Conservation (phyloP, 345 rosid genomes). For the Arabis alpina region DNA sequence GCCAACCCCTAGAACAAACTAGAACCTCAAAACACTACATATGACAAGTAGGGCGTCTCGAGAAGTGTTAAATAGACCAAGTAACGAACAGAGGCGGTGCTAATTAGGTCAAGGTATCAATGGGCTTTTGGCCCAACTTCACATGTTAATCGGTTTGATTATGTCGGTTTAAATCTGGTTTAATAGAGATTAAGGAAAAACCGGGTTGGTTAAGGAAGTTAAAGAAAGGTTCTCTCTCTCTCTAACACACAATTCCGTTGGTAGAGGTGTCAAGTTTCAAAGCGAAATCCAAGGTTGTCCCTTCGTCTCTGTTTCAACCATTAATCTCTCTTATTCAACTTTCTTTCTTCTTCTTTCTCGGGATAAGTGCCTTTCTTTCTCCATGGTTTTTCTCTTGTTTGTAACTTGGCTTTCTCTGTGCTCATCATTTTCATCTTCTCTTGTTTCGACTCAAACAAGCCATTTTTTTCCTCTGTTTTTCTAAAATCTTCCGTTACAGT, state of each 20-base stretch:
- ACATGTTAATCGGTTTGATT: not conserved
- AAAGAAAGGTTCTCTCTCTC: conserved; percentile 1
- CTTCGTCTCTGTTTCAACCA: conserved; percentile 46
- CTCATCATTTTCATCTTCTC: conserved; percentile 36
- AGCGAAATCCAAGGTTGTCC: conserved; percentile 43
- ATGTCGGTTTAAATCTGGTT: not conserved
- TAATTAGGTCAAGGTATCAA: conserved; percentile 13
- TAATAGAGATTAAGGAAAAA: not conserved
- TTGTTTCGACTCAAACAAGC: conserved; percentile 20
- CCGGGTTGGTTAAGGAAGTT: conserved; percentile 22
- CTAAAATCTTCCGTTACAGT: conserved; percentile 32
- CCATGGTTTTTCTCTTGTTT: conserved; percentile 42
- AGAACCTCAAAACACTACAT: not conserved
- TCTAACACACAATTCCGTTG: conserved; percentile 43
- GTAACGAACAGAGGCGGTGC: conserved; percentile 20
- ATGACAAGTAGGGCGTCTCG: not conserved
- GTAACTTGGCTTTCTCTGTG: conserved; percentile 39
- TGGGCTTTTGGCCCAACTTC: conserved; percentile 31
- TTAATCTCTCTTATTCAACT: conserved; percentile 42
- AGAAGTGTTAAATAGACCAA: conserved; percentile 27
- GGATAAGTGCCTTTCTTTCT: conserved; percentile 12
- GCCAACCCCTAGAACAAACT: not conserved
- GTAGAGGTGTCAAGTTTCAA: conserved; percentile 32
- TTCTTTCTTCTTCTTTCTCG: conserved; percentile 34
- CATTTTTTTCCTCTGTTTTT: conserved; percentile 6